Evolutionary conservation across 2,329 filamentous ascomycete species (phyloP).

Genomic region (Calcarisporium arbuscula): DNA sequence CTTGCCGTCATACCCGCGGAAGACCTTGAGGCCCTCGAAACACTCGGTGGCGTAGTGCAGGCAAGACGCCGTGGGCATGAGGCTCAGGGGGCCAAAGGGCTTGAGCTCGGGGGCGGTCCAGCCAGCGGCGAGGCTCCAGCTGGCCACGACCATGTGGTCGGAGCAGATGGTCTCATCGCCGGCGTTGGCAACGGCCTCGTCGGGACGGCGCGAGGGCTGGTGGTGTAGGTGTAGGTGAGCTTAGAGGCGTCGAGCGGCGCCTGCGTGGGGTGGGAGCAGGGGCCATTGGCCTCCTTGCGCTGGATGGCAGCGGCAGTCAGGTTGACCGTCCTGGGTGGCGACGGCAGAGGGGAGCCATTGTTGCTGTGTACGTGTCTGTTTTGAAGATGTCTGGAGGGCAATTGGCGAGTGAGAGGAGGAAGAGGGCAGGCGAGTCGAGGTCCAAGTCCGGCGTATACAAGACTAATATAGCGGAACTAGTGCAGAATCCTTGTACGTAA

Average conservation of each 20-base stretch:
- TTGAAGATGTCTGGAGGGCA: no score
- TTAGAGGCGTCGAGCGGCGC: slow-evolving; percentile 58
- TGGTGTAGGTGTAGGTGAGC: slow-evolving; percentile 48
- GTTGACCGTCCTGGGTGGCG: slow-evolving; percentile 41
- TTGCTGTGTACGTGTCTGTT: no score
- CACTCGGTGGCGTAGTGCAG: slow-evolving; percentile 89
- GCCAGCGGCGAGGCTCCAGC: slow-evolving; percentile 59
- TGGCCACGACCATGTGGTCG: slow-evolving; percentile 81
- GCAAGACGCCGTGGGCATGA: slow-evolving; percentile 74
- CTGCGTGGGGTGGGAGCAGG: slow-evolving; percentile 33
- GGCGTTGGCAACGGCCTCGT: slow-evolving; percentile 38
- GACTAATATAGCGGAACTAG: no score
- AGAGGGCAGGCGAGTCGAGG: not conserved
- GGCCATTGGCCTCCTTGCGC: slow-evolving; percentile 37
- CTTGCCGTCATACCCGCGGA: slow-evolving; percentile 69
- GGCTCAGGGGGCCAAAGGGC: slow-evolving; percentile 69
- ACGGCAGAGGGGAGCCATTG: slow-evolving; percentile 45
- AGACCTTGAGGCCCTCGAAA: slow-evolving; percentile 80
- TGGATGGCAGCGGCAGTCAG: slow-evolving; percentile 46
- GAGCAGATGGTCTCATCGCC: slow-evolving; percentile 55
- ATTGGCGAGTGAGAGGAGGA: not conserved
- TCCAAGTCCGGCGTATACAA: slow-evolving; percentile 1
- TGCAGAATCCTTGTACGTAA: no score
- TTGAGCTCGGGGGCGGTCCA: slow-evolving; percentile 70
- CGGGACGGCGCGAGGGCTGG: slow-evolving; percentile 46